Evolutionary conservation across 192 early-diverging fungal genomes (phyloP).

Genomic region (Coemansia sp.): DNA sequence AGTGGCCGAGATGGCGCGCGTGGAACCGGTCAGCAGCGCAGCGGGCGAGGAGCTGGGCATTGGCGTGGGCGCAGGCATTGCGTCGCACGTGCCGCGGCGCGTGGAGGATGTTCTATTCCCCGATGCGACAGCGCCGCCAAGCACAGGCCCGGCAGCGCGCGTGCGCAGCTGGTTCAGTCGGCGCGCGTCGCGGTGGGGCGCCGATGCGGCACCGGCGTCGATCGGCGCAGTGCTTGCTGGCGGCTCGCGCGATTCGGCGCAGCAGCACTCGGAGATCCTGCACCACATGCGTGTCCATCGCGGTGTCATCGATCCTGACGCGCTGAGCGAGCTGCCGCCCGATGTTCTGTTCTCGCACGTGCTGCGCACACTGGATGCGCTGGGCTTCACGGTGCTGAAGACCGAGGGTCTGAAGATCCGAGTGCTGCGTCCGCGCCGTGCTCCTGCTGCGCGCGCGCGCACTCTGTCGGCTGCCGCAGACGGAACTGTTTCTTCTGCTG

Average conservation of each 20-base stretch:
- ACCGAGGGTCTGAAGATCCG: slow-evolving; percentile 54
- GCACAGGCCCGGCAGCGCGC: slow-evolving; percentile 59
- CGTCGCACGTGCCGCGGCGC: slow-evolving; percentile 38
- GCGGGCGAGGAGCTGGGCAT: slow-evolving; percentile 56
- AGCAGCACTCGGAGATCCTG: slow-evolving; percentile 45
- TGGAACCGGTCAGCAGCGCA: slow-evolving; percentile 45
- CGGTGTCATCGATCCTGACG: slow-evolving; percentile 71
- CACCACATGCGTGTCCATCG: slow-evolving; percentile 70
- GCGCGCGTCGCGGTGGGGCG: slow-evolving; percentile 56
- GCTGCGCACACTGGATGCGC: slow-evolving; percentile 57
- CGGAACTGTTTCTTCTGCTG: neutral
- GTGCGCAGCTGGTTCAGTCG: slow-evolving; percentile 76
- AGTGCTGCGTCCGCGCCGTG: slow-evolving; percentile 37
- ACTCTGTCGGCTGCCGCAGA: slow-evolving; percentile 42
- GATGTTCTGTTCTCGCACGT: slow-evolving; percentile 69
- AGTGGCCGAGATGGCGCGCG: slow-evolving; percentile 47
- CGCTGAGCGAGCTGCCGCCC: slow-evolving; percentile 65
- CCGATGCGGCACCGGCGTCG: slow-evolving; percentile 30
- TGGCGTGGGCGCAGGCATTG: slow-evolving; percentile 51
- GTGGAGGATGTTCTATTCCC: slow-evolving; percentile 49
- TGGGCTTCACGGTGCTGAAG: slow-evolving; percentile 52
- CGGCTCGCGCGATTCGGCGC: slow-evolving; percentile 30
- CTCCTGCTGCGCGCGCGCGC: slow-evolving; percentile 33
- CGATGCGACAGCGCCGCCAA: slow-evolving; percentile 39
- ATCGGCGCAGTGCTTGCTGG: slow-evolving; percentile 37